Base-by-base conservation (phyloP, 1,284 basidiomycete species). In the Ustilago shanxiensis region DNA sequence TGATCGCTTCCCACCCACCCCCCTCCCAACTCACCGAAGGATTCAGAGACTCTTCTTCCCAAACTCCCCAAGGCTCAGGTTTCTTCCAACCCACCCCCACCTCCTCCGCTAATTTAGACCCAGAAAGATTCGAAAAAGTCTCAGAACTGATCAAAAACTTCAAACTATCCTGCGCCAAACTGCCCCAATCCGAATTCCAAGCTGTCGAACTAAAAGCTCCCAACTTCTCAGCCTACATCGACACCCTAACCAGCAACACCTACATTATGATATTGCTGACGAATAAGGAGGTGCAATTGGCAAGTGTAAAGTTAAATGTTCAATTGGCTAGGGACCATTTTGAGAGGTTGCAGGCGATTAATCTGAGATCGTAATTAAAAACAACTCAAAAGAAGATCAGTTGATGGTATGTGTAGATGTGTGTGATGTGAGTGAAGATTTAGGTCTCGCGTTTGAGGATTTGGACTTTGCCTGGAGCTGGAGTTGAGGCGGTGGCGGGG, bases 131-230 rank as follows among this genome's bases (percentile, higher is more conserved):
- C 86, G 96, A 98, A 87, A 93, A 95, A 73, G 95, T 96, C 29
- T 95, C 93, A 8, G 95, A 98, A 86, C 90, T 98, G 67, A 92
- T 98, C 88, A 98, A 98, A 87, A 91, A 92, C 3, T 97, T 98
- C 89, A 95, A 97, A 83, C 91, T 93, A 79, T 92, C 93, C 14
- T 97, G 95, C 87, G 55, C 63, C 24, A 76, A 68, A 47, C 47
- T 79, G 14, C 68, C 68, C n/a, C 62, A 66, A 45, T 74, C 58
- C 65, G 68, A 76, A 45, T 85, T 86, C 39, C 82, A 86, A 61
- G 82, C 82, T 11, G 70, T 86, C 20, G 80, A 87, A 44, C 79
- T 87, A 44, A 84, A 81, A n/a, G 80, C 83, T 4, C 70, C 70
- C 18, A 72, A 68, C 37, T 95, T 93, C 82, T 93, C 93, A 0